A percentile compares a stretch with the other conserved stretches of the same genome.
These are phyloP conservation scores for Eutrema japonicum DNA, from an alignment of 345 rosid genomes.

Conservation along the genomic window DNA sequence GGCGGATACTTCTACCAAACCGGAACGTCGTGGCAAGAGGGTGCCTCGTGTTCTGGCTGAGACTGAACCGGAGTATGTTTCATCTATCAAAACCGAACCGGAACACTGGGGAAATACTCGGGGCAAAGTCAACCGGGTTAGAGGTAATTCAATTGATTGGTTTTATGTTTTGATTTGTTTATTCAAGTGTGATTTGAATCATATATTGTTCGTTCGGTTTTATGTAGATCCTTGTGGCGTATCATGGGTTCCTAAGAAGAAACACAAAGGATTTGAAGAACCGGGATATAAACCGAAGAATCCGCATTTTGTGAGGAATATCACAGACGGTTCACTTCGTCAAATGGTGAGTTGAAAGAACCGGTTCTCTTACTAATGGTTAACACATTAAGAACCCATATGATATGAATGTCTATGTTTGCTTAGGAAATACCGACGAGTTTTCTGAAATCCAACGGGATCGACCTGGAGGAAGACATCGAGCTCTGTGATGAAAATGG, in stretches of 20 bases:
- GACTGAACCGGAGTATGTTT: not conserved
- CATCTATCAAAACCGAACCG: slow-evolving; percentile 14
- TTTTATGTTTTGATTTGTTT: not conserved
- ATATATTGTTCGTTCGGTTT: not conserved
- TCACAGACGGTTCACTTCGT: not conserved
- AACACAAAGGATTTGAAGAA: slow-evolving; percentile 4
- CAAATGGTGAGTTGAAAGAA: slow-evolving; percentile 25
- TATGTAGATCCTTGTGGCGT: slow-evolving; percentile 22
- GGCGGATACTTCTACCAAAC: not conserved
- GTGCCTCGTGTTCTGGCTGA: not conserved
- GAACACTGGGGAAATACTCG: not conserved
- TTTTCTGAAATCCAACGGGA: slow-evolving; percentile 36
- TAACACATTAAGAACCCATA: not conserved
- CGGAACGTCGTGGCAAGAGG: slow-evolving; percentile 18
- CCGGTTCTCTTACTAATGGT: not conserved
- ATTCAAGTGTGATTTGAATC: not conserved
- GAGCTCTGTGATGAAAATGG: slow-evolving; percentile 40
- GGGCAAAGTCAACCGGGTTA: slow-evolving; percentile 3
- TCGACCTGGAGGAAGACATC: slow-evolving; percentile 25
- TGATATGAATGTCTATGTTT: slow-evolving; percentile 10
- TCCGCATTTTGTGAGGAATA: slow-evolving; percentile 43
- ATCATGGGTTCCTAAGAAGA: slow-evolving; percentile 16
- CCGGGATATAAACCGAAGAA: slow-evolving; percentile 21
- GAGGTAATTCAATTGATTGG: slow-evolving; percentile 22
- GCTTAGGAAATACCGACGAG: slow-evolving; percentile 39